Evolutionary conservation across 116 monocot species (phyloP).

Genomic region (Posidonia oceanica): DNA sequence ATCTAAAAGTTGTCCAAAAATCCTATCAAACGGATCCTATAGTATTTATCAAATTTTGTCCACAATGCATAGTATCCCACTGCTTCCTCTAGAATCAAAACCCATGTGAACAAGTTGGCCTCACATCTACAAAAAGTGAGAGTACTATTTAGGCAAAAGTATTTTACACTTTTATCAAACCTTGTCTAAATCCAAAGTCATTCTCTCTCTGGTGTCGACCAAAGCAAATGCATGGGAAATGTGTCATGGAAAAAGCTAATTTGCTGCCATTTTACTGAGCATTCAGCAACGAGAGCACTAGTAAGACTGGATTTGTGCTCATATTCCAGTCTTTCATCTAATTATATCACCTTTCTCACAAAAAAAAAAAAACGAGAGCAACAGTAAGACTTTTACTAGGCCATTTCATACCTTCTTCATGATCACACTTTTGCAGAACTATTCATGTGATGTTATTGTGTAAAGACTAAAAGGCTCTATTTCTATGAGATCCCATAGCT

Average conservation of each 20-base stretch:
- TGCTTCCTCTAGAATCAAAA: background rate
- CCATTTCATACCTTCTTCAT: background rate
- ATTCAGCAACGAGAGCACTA: background rate
- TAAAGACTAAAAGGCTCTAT: too few relatives aligned
- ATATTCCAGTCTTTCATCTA: too few relatives aligned
- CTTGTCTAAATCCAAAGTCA: background rate
- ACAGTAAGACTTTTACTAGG: too few relatives aligned
- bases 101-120: background rate
- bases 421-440: background rate
- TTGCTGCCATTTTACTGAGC: background rate
- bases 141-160: background rate
- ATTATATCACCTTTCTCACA: too few relatives aligned
- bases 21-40: too few relatives aligned
- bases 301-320: background rate
- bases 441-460: too few relatives aligned
- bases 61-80: background rate
- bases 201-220: background rate
- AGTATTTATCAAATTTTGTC: background rate
- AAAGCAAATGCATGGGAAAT: background rate
- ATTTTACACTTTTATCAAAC: background rate
- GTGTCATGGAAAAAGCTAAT: background rate
- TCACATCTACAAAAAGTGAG: background rate
- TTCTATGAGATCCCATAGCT: too few relatives aligned
- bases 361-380: too few relatives aligned
- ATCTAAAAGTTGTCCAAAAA: too few relatives aligned